Base-by-base conservation (phyloP, 176 grass and related monocot genomes). In the Musa acuminata region DNA sequence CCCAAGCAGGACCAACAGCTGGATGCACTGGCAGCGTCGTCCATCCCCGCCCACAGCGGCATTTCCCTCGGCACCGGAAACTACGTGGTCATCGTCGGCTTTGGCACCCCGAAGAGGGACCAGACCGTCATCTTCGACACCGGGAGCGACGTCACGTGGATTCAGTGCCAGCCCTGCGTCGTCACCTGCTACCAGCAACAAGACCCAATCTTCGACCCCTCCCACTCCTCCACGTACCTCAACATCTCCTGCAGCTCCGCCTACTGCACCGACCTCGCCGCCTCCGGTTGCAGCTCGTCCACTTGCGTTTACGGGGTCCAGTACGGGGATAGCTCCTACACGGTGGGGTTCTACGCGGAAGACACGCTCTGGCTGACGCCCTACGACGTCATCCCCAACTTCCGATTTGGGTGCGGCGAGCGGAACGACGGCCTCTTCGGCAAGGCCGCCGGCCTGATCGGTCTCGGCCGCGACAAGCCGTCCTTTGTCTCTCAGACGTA, bases 371-470 rank as follows among this genome's bases (percentile, higher is more conserved):
- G 55, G 53, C 86, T 3, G 2, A n/a, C 49, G 24, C 69, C 35
- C 35, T 43, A 43, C 55, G 51, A 80, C 53, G 76, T 51, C 43
- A 13, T 87, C 69, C 71, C 55, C 1, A 54, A 50, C 2, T 92
- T 92, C 72, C 67, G 58, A 48, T 92, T 92, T 69, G 90, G 90
- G 6, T 93, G 90, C 75, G 94, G 90, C 3, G 87, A 98, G 88
- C 70, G 25, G 29, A 98, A 98, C 60, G 2, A 25, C 0, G 94
- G 94, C 0, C 78, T 98, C 62, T 93, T 93, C 72, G 94, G 94
- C 13, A 8, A 13, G 55, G 9, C 82, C 0, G 86, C 86, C 0
- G 94, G 94, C n/a, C 81, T 98, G 1, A 62, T 98, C 12, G 94
- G 90, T 11, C 88, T 98, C 66, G 90, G 94, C 55, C 86, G 90